phyloP scores from a whole-genome alignment of 1,284 basidiomycete species.

The Leccinum fuscescens region DNA sequence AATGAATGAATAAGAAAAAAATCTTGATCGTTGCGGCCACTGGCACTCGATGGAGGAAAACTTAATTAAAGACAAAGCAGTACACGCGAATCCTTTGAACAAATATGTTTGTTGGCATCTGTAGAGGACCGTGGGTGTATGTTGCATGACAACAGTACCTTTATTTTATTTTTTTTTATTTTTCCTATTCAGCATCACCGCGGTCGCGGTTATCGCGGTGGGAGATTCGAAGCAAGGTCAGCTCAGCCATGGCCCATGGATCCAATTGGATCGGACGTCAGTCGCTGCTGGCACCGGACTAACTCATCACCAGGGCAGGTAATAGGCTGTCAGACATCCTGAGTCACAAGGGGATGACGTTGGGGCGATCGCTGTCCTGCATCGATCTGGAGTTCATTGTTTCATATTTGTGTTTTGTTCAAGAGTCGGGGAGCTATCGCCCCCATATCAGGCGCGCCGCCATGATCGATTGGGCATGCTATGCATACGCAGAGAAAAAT shows the following conservation, averaged over 20 bases:
- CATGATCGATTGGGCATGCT: background rate
- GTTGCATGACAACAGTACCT: slow-evolving; percentile 21
- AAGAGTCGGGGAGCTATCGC: background rate
- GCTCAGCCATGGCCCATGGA: background rate
- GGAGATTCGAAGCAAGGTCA: background rate
- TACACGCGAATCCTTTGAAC: background rate
- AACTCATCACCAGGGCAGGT: background rate
- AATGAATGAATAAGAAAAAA: slow-evolving; percentile 12
- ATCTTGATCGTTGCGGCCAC: background rate
- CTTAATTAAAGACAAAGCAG: background rate
- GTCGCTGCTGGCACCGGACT: background rate
- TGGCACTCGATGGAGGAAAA: background rate
- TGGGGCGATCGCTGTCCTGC: slow-evolving; percentile 6
- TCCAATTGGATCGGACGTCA: background rate
- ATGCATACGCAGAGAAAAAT: background rate
- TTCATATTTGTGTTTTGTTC: background rate
- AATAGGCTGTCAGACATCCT: background rate
- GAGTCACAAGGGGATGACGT: background rate
- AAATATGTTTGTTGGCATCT: slow-evolving; percentile 8
- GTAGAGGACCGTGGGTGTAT: background rate
- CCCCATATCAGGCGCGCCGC: slow-evolving; percentile 4
- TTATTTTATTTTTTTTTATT: background rate
- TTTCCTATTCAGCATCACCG: slow-evolving; percentile 9
- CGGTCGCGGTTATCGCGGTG: background rate
- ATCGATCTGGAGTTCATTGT: slow-evolving; percentile 2